These are phyloP conservation scores for Dimocarpus longan DNA, from an alignment of 345 rosid species.

Conservation along the genomic window DNA sequence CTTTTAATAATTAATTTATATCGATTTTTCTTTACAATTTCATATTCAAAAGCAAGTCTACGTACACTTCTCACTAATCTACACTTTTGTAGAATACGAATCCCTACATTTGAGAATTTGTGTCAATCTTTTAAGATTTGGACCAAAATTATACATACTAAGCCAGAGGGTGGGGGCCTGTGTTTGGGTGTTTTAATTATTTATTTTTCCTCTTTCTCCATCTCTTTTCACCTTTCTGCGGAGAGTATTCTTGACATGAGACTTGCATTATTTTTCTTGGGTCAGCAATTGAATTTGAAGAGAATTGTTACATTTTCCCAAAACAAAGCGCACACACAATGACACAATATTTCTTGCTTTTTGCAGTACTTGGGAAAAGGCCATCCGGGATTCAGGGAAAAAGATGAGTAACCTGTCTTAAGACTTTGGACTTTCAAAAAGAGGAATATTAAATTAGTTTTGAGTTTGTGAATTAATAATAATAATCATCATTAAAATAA, in stretches of 20 bases:
- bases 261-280: background rate
- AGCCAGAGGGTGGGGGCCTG: conserved; percentile 20
- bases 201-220: background rate
- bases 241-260: background rate
- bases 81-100: too few species aligned
- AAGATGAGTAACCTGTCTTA: conserved; percentile 30
- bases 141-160: background rate
- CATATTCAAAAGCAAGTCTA: too few species aligned
- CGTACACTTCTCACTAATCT: too few species aligned
- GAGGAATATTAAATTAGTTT: background rate
- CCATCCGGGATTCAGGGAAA: conserved; percentile 64
- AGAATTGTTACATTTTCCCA: conserved; percentile 42
- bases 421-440: conserved; percentile 52
- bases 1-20: too few species aligned
- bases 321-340: conserved; percentile 14
- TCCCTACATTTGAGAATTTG: too few species aligned
- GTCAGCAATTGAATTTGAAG: conserved; percentile 20
- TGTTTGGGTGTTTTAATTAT: background rate
- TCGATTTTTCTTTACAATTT: too few species aligned
- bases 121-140: too few species aligned
- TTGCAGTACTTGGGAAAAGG: conserved; percentile 31
- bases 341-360: background rate
- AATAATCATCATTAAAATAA: background rate
- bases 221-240: background rate
- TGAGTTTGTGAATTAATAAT: background rate